Conservation (phyloP, 2,329 filamentous ascomycete genomes). For the Xylariaceae sp. region DNA sequence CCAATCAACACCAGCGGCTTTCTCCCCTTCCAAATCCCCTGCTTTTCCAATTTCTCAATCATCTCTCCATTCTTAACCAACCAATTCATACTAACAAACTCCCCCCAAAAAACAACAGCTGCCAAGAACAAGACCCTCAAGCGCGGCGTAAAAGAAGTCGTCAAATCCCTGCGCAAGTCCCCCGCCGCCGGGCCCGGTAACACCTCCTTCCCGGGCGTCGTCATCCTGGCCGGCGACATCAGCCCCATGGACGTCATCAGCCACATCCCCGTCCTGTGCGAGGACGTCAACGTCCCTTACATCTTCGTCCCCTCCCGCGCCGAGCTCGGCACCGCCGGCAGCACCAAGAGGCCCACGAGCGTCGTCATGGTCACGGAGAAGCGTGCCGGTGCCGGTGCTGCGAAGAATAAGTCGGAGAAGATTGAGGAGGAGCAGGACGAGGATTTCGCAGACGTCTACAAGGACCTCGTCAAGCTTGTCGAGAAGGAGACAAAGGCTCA, state of each 20-base stretch:
- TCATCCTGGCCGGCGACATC: conserved; percentile 94
- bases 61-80: too few relatives aligned
- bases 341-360: conserved; percentile 92
- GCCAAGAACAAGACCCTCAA: conserved; percentile 94
- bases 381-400: conserved; percentile 31
- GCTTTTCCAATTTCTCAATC: not conserved
- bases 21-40: conserved; percentile 3
- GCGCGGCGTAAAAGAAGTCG: conserved; percentile 97
- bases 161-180: conserved; percentile 96
- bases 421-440: conserved; percentile 46
- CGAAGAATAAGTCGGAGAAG: conserved; percentile 38
- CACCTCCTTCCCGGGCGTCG: conserved; percentile 63
- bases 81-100: not conserved
- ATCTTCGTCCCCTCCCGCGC: conserved; percentile 90
- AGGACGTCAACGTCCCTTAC: conserved; percentile 96
- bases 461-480: conserved; percentile 59
- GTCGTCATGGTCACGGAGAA: conserved; percentile 82
- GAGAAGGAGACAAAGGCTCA: conserved; percentile 53
- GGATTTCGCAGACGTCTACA: conserved; percentile 59
- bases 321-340: conserved; percentile 87
- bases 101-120: conserved; percentile 46
- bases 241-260: conserved; percentile 98
- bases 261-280: conserved; percentile 94
- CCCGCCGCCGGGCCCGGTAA: conserved; percentile 61
- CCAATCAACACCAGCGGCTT: too few relatives aligned